Conservation (phyloP, 208 protist genomes). For the Sergeia podlipaevii region DNA sequence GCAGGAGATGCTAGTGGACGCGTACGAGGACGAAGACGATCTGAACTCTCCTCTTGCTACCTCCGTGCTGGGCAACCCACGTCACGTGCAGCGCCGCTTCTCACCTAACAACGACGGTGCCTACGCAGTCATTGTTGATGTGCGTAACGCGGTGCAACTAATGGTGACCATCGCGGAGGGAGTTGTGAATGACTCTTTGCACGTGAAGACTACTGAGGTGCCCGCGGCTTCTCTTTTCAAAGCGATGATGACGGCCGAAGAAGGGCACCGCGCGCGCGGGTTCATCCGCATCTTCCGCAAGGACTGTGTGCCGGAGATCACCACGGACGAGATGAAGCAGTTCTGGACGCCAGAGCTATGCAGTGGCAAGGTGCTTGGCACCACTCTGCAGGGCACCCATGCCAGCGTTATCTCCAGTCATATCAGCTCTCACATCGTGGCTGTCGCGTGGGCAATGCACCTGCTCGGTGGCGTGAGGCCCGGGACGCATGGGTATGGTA, state of each 20-base stretch:
- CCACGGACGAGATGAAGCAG: slow-evolving; percentile 53
- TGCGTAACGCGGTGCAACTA: slow-evolving; percentile 77
- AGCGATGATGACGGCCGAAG: slow-evolving; percentile 69
- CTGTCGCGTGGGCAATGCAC: slow-evolving; percentile 87
- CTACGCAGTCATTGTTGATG: slow-evolving; percentile 82
- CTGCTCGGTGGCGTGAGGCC: slow-evolving; percentile 64
- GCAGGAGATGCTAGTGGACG: slow-evolving; percentile 78
- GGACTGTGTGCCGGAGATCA: slow-evolving; percentile 46
- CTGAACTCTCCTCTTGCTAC: slow-evolving; percentile 49
- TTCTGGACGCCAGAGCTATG: slow-evolving; percentile 84
- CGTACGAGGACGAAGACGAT: slow-evolving; percentile 74
- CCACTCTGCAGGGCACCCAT: slow-evolving; percentile 66
- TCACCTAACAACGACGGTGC: slow-evolving; percentile 58
- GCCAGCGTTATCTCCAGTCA: slow-evolving; percentile 57
- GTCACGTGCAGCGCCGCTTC: slow-evolving; percentile 29
- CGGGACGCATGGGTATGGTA: slow-evolving; percentile 71
- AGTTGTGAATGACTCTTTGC: slow-evolving; percentile 55
- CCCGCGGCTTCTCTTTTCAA: slow-evolving; percentile 76
- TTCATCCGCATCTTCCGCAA: slow-evolving; percentile 77
- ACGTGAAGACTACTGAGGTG: slow-evolving; percentile 72
- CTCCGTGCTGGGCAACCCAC: slow-evolving; percentile 47
- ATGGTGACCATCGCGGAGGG: slow-evolving; percentile 88
- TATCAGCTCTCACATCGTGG: slow-evolving; percentile 84
- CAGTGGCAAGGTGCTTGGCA: slow-evolving; percentile 83
- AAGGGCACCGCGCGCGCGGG: slow-evolving; percentile 66